Evolutionary conservation across 2,329 filamentous ascomycete genomes (phyloP).

Genomic region (Xylaria sp.): DNA sequence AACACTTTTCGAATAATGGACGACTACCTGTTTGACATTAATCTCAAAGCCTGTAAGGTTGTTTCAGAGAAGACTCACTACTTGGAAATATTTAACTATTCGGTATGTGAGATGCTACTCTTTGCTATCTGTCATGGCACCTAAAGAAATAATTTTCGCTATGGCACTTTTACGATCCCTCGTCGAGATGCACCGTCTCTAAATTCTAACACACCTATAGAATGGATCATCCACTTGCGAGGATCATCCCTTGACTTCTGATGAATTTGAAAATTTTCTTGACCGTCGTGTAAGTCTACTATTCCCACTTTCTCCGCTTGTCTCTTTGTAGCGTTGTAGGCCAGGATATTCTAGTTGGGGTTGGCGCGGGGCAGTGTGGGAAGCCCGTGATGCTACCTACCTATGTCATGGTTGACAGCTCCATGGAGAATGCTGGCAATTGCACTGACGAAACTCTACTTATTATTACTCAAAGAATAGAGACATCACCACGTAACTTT

Average conservation of each 20-base stretch:
- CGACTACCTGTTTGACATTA: slow-evolving; percentile 65
- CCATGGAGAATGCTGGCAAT: background rate
- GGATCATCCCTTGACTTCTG: slow-evolving; percentile 61
- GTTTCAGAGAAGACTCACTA: slow-evolving; percentile 65
- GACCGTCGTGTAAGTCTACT: slow-evolving; percentile 56
- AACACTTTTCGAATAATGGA: slow-evolving; percentile 58
- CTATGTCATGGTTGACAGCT: background rate
- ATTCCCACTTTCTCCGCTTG: background rate
- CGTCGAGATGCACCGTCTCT: background rate
- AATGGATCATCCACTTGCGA: slow-evolving; percentile 61
- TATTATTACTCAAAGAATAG: background rate
- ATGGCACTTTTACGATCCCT: background rate
- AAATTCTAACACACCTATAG: slow-evolving; percentile 48
- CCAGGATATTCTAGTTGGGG: slow-evolving; percentile 2
- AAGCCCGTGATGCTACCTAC: background rate
- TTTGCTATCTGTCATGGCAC: slow-evolving; percentile 8
- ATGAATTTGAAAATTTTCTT: slow-evolving; percentile 69
- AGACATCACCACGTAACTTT: background rate
- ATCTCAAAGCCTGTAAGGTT: slow-evolving; percentile 59
- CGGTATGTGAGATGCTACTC: slow-evolving; percentile 54
- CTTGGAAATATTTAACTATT: slow-evolving; percentile 69
- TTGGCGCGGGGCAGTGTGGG: slow-evolving; percentile 15
- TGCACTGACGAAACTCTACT: background rate
- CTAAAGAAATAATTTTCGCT: background rate
- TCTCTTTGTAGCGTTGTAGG: background rate